phyloP scores from a whole-genome alignment of 805 yeast species.

The Brettanomyces custersianus region DNA sequence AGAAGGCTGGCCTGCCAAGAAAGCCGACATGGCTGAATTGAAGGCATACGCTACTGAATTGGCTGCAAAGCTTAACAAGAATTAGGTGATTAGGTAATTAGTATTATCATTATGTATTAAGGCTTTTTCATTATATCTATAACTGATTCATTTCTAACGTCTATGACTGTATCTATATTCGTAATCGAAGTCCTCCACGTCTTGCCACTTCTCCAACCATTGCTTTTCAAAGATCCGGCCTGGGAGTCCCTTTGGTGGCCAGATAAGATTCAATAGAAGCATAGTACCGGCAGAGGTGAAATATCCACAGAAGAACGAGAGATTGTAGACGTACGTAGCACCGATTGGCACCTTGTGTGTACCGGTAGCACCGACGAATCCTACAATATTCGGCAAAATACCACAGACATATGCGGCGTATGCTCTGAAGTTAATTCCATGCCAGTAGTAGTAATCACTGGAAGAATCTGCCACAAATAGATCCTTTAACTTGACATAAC shows the following conservation, averaged over 20 bases:
- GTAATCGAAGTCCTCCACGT: constrained; percentile 56
- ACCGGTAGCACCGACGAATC: constrained; percentile 78
- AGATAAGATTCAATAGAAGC: constrained; percentile 39
- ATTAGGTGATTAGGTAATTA: neutral
- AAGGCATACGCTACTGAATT: constrained; percentile 59
- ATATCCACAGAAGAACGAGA: constrained; percentile 76
- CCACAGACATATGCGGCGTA: constrained; percentile 73
- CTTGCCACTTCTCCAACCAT: constrained; percentile 56
- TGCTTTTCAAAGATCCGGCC: constrained; percentile 37
- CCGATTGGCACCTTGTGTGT: constrained; percentile 65
- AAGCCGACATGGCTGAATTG: constrained; percentile 65
- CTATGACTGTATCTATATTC: too few relatives aligned
- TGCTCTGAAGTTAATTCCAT: constrained; percentile 80
- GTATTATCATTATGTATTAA: too few relatives aligned
- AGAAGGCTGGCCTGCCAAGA: constrained; percentile 93
- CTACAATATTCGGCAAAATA: constrained; percentile 75
- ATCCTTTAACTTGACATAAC: constrained; percentile 53
- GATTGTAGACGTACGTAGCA: constrained; percentile 62
- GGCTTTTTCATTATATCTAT: too few relatives aligned
- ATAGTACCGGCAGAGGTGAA: constrained; percentile 48
- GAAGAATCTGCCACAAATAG: constrained; percentile 44
- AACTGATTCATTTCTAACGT: too few relatives aligned
- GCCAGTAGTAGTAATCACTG: constrained; percentile 50
- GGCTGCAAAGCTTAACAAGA: constrained; percentile 27
- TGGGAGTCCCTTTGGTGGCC: constrained; percentile 42